Evolutionary conservation across 1,139 yeast species (phyloP), one percentile per base, ranked within the genome.

Genomic region (Taphrina sp.): DNA sequence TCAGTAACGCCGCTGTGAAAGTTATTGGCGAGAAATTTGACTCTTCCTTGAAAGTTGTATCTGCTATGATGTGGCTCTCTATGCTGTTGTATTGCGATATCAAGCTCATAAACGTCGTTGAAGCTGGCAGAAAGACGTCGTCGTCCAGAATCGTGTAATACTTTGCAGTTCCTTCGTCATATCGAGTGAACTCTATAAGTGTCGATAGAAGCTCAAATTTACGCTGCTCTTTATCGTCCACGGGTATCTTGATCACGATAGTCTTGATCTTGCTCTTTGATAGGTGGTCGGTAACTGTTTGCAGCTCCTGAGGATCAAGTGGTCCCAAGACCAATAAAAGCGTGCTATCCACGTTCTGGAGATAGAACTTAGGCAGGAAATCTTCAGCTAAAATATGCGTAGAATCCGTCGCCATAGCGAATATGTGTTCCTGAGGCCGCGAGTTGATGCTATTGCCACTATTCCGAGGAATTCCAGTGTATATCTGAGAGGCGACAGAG

Each of bases 111-210:
- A 49, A 49, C 31, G 46, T 24, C 28, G 54, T 16, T 2, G 31
- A 16, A 2, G 45, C 29, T 19, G 54, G 33, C 2, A 39, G 31
- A 31, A 39, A 34, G 23, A 39, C 44, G 16, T 49, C 54, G 41
- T 49, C 44, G 39, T 49, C 54, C 5, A 49, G 12, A 19, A 49
- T 49, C n/a, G 54, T 39, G 22, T 49, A 49, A 36, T 49, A 49
- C 16, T 49, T 33, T 22, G 46, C 54, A 24, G 20, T 16, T 17
- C 54, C 54, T 20, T 49, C 38, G 8, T 49, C 37, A 33, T 49
- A 49, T 14, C 28, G 23, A 20, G 35, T 34, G 16, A 49, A 49
- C 24, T 49, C 54, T 22, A 31, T 38, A 22, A 49, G 29, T 3
- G 31, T 17, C n/a, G 43, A 41, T 8, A 49, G 38, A 3, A 49